A percentile compares a stretch with the other conserved stretches of the same genome.
Evolutionary conservation across 2,329 filamentous ascomycete genomes (phyloP).

Genomic region (Colletotrichum sp.): DNA sequence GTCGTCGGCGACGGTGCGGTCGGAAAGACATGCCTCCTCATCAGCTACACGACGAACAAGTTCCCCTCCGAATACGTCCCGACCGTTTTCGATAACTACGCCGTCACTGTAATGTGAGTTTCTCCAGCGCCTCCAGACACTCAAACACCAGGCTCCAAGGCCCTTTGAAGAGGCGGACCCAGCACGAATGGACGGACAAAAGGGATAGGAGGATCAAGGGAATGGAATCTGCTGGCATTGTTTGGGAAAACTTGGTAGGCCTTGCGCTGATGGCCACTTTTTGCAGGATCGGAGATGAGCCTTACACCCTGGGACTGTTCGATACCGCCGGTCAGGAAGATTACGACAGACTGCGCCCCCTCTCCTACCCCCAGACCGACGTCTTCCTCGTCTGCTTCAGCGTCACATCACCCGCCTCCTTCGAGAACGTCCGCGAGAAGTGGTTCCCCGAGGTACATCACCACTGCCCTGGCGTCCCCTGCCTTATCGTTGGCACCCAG

Average conservation of each 20-base stretch:
- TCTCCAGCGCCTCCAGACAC: conserved; percentile 13
- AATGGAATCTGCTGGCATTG: neutral
- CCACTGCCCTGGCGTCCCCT: conserved; percentile 96
- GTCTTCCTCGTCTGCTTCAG: conserved; percentile 99
- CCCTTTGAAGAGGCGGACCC: neutral
- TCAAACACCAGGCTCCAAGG: neutral
- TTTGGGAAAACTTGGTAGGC: neutral
- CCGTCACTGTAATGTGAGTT: conserved; percentile 98
- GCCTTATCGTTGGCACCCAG: conserved; percentile 97
- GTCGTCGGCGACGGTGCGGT: conserved; percentile 99
- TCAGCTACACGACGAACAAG: conserved; percentile 99
- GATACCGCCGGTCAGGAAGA: conserved; percentile 99
- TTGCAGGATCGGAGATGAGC: conserved; percentile 95
- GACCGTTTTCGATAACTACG: conserved; percentile 99
- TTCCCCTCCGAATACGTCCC: conserved; percentile 99
- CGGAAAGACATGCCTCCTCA: conserved; percentile 98
- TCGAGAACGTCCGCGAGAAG: conserved; percentile 99
- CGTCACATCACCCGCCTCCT: conserved; percentile 94
- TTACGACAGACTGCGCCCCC: conserved; percentile 94
- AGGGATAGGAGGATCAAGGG: neutral
- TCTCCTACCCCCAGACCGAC: conserved; percentile 98
- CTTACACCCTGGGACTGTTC: conserved; percentile 95
- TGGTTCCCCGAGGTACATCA: conserved; percentile 99
- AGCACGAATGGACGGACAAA: neutral
- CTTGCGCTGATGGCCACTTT: conserved; percentile 2